Percentiles rank a stretch among this genome's conserved stretches.
Evolutionary conservation across 371 early-diverging fungal genomes (phyloP).

Genomic region (Mucor racemosus): DNA sequence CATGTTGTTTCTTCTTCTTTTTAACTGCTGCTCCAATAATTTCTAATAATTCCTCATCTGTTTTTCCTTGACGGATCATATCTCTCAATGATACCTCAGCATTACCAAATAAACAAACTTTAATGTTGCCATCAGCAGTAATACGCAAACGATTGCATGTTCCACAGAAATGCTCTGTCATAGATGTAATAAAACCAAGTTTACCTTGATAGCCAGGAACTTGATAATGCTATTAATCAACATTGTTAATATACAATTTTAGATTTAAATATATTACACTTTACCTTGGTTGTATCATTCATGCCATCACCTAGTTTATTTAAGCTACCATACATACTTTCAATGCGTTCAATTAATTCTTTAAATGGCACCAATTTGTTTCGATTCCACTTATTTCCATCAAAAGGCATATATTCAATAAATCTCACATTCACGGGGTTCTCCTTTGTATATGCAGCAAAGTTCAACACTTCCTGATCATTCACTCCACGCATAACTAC

Average conservation of each 20-base stretch:
- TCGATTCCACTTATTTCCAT: constrained; percentile 88
- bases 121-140: constrained; percentile 94
- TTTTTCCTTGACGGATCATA: constrained; percentile 69
- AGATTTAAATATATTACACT: too few relatives aligned
- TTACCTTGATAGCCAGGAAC: constrained; percentile 83
- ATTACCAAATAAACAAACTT: constrained; percentile 92
- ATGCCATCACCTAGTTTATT: constrained; percentile 69
- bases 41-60: constrained; percentile 68
- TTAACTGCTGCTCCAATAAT: constrained; percentile 80
- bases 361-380: constrained; percentile 85
- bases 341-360: constrained; percentile 70
- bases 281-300: constrained; percentile 89
- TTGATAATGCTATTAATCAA: constrained; percentile 45
- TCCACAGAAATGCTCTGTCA: constrained; percentile 94
- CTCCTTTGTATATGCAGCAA: constrained; percentile 83
- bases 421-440: constrained; percentile 82
- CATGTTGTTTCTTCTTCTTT: constrained; percentile 89
- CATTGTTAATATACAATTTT: neutral
- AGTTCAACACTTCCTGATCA: constrained; percentile 80
- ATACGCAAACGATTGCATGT: constrained; percentile 92
- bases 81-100: constrained; percentile 87
- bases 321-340: constrained; percentile 60
- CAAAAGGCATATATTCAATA: constrained; percentile 98
- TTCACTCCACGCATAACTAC: constrained; percentile 90
- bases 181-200: constrained; percentile 94